A percentile compares a stretch with the other conserved stretches of the same genome.
Evolutionary conservation across 371 early-diverging fungal species (phyloP).

Genomic region (Circinella umbellata): DNA sequence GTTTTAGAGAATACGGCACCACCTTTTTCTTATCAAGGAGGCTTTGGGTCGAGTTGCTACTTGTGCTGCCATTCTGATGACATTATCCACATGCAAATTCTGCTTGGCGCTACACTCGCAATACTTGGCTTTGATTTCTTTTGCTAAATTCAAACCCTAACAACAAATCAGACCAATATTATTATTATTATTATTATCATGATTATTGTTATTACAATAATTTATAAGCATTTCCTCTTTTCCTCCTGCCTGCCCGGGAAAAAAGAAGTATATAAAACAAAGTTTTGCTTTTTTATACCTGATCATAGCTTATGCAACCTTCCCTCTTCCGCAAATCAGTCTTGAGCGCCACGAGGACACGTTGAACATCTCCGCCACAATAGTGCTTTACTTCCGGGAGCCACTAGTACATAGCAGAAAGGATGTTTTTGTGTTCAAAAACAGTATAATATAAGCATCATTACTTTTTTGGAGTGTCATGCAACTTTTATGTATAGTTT

Average conservation of each 20-base stretch:
- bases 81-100: slow-evolving; percentile 79
- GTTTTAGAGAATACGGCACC: slow-evolving; percentile 17
- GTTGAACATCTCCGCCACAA: slow-evolving; percentile 62
- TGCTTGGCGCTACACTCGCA: slow-evolving; percentile 87
- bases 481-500: slow-evolving; percentile 2
- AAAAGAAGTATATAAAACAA: background rate
- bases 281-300: slow-evolving; percentile 17
- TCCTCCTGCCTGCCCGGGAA: background rate
- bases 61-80: slow-evolving; percentile 58
- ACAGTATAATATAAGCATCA: background rate
- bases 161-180: background rate
- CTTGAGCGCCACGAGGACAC: slow-evolving; percentile 73
- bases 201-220: background rate
- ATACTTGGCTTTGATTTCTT: slow-evolving; percentile 80
- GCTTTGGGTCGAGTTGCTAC: slow-evolving; percentile 30
- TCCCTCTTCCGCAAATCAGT: slow-evolving; percentile 55
- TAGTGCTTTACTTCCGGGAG: slow-evolving; percentile 67
- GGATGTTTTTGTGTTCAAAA: background rate
- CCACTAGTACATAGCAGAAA: slow-evolving; percentile 42
- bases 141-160: slow-evolving; percentile 71
- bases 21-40: slow-evolving; percentile 22
- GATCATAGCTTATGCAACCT: slow-evolving; percentile 29
- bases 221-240: background rate
- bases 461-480: background rate
- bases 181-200: background rate